Conservation (phyloP, 345 rosid species). For the Alliaria petiolata region DNA sequence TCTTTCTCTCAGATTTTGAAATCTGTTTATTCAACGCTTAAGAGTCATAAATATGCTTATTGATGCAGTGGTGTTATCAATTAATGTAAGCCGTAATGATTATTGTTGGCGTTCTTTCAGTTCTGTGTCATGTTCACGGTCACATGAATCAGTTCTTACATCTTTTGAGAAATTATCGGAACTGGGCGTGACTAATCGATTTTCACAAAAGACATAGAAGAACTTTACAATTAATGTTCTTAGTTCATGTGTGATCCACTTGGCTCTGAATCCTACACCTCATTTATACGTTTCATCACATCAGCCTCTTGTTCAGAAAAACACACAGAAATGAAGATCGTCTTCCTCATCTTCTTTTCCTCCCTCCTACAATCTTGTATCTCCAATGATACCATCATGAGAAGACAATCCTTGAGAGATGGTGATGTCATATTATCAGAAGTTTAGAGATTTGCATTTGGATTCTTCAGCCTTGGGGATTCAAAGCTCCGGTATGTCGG, state of each 20-base stretch:
- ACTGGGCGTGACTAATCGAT: not conserved
- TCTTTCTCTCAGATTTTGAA: not conserved
- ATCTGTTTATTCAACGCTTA: too few species aligned
- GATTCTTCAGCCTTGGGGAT: conserved; percentile 52
- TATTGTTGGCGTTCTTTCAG: conserved; percentile 11
- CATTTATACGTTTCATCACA: not conserved
- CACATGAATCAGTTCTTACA: conserved; percentile 28
- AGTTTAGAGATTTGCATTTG: conserved; percentile 39
- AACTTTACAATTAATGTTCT: conserved; percentile 13
- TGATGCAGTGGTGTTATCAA: not conserved
- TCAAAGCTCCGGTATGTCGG: conserved; percentile 58
- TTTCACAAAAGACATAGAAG: not conserved
- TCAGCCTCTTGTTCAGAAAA: not conserved
- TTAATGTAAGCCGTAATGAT: not conserved
- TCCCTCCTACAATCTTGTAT: conserved; percentile 7
- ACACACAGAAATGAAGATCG: not conserved
- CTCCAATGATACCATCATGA: conserved; percentile 29
- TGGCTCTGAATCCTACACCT: not conserved
- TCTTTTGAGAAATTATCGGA: conserved; percentile 8
- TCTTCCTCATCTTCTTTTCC: conserved; percentile 13
- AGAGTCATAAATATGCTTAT: not conserved
- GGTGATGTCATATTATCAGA: conserved; percentile 40
- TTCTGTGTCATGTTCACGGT: conserved; percentile 19
- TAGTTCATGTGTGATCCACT: conserved; percentile 12
- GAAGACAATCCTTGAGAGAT: conserved; percentile 35